Evolutionary conservation across 2,329 filamentous ascomycete species (phyloP).

Genomic region (Curvularia sp.): DNA sequence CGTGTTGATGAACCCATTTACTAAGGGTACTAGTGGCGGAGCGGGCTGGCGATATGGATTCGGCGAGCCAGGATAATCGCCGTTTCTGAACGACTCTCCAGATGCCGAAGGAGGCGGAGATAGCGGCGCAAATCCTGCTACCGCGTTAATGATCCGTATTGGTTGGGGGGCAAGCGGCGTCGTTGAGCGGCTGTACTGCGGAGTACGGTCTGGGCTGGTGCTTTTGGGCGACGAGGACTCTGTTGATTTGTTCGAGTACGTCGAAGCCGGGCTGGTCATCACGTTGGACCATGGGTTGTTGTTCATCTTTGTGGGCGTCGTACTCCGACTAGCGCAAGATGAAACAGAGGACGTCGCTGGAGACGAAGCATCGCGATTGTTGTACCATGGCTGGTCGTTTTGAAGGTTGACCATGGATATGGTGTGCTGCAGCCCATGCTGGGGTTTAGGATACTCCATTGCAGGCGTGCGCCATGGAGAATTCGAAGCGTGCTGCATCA

Average conservation of each 20-base stretch:
- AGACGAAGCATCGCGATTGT: slow-evolving; percentile 44
- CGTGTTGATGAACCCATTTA: slow-evolving; percentile 49
- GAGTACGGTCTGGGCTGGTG: slow-evolving; percentile 47
- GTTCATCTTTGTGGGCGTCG: slow-evolving; percentile 47
- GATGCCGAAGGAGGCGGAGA: slow-evolving; percentile 39
- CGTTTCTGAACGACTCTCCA: slow-evolving; percentile 40
- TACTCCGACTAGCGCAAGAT: slow-evolving; percentile 48
- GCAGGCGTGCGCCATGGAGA: slow-evolving; percentile 47
- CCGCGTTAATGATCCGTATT: slow-evolving; percentile 42
- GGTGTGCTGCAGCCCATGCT: slow-evolving; percentile 48
- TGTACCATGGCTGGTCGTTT: slow-evolving; percentile 49
- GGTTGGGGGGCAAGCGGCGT: slow-evolving; percentile 50
- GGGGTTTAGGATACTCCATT: slow-evolving; percentile 44
- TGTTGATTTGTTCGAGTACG: slow-evolving; percentile 40
- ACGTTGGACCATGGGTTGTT: slow-evolving; percentile 51
- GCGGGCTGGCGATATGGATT: slow-evolving; percentile 48
- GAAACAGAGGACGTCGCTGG: slow-evolving; percentile 52
- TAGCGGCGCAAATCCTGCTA: slow-evolving; percentile 47
- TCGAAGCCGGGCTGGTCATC: slow-evolving; percentile 43
- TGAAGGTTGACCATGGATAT: slow-evolving; percentile 53
- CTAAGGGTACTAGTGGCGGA: slow-evolving; percentile 38
- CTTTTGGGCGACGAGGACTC: slow-evolving; percentile 46
- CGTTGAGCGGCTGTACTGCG: slow-evolving; percentile 50
- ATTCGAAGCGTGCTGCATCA: slow-evolving; percentile 48
- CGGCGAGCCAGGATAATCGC: slow-evolving; percentile 43